A percentile compares a stretch with the other conserved stretches of the same genome.
phyloP scores from a whole-genome alignment of 805 yeast genomes.

The Cephaloascus albidus region DNA sequence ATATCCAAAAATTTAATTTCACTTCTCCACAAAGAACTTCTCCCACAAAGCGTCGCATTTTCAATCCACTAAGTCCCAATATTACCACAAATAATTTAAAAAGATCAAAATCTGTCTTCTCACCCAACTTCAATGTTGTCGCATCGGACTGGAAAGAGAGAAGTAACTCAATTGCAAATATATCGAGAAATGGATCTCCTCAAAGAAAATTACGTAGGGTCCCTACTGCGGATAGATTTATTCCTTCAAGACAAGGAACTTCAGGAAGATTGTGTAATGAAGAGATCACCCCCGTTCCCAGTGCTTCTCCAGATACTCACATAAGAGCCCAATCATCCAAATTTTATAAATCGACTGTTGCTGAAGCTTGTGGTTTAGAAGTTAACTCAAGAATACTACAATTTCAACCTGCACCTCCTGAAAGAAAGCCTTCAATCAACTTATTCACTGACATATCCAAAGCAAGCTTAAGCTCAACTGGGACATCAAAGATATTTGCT shows the following conservation, averaged over 20 bases:
- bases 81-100: background rate
- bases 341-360: constrained; percentile 72
- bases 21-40: background rate
- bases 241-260: constrained; percentile 45
- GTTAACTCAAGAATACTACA: constrained; percentile 76
- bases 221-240: constrained; percentile 45
- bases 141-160: background rate
- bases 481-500: constrained; percentile 14
- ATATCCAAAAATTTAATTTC: background rate
- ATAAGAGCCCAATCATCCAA: constrained; percentile 44
- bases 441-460: constrained; percentile 17
- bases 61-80: background rate
- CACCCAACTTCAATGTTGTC: background rate
- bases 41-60: background rate
- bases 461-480: constrained; percentile 11
- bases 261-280: constrained; percentile 35
- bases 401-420: constrained; percentile 83
- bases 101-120: background rate
- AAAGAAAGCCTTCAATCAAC: constrained; percentile 22
- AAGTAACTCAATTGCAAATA: background rate
- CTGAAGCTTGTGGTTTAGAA: constrained; percentile 88
- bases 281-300: constrained; percentile 29
- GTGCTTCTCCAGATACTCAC: constrained; percentile 41
- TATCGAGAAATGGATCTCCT: background rate
- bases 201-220: constrained; percentile 7